Percentiles rank a stretch among this genome's conserved stretches.
phyloP scores from a whole-genome alignment of 1,139 yeast genomes.

The Yamadazyma spencermartinsiae region DNA sequence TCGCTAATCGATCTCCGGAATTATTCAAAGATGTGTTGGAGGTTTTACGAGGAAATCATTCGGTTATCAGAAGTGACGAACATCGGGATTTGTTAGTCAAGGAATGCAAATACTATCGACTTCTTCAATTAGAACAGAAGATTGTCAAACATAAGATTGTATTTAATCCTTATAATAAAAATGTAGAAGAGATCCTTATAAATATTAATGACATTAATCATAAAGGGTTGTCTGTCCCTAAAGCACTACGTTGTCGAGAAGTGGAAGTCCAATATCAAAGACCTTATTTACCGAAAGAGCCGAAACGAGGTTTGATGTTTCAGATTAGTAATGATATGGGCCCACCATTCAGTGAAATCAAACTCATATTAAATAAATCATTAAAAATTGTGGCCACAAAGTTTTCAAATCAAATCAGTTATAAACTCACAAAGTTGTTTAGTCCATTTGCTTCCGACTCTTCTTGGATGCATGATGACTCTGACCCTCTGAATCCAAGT shows the following conservation, averaged over 20 bases:
- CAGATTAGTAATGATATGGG: conserved; percentile 45
- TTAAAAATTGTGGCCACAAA: conserved; percentile 27
- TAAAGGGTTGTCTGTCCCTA: conserved; percentile 34
- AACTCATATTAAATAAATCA: conserved; percentile 30
- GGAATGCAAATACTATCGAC: conserved; percentile 79
- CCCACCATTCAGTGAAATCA: conserved; percentile 21
- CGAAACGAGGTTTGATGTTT: conserved; percentile 50
- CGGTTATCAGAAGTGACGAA: conserved; percentile 47
- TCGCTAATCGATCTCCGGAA: conserved; percentile 53
- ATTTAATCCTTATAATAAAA: conserved; percentile 49
- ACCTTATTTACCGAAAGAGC: conserved; percentile 49
- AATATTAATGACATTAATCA: conserved; percentile 47
- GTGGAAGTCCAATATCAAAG: conserved; percentile 48
- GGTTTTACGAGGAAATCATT: conserved; percentile 54
- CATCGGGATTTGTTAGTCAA: conserved; percentile 58
- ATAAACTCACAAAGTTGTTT: conserved; percentile 28
- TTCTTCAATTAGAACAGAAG: conserved; percentile 71
- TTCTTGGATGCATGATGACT: conserved; percentile 23
- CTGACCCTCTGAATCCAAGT: conserved; percentile 18
- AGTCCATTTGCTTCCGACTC: conserved; percentile 16
- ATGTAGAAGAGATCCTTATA: conserved; percentile 56
- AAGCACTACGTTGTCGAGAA: conserved; percentile 13
- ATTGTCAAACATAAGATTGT: conserved; percentile 54
- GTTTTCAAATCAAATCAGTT: conserved; percentile 26
- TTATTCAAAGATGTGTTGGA: conserved; percentile 63